phyloP scores from a whole-genome alignment of 257 asterid genomes.

The Forsythia suspensa region DNA sequence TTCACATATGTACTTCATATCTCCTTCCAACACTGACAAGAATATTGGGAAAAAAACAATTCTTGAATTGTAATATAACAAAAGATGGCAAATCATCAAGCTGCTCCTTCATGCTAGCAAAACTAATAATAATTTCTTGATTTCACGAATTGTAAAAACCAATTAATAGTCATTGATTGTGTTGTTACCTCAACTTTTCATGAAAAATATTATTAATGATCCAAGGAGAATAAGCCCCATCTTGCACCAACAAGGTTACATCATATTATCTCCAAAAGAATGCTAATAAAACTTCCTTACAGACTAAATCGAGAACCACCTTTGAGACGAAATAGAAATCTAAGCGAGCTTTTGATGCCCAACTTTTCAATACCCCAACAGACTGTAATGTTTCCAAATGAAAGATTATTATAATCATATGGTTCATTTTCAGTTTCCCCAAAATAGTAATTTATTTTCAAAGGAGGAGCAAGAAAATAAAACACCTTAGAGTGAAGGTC shows the following conservation, averaged over 20 bases:
- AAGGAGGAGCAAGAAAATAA: neutral
- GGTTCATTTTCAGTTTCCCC: neutral
- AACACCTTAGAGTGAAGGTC: neutral
- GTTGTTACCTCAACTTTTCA: neutral
- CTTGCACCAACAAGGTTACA: neutral
- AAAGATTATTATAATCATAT: neutral
- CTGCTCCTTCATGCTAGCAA: neutral
- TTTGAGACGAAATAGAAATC: neutral
- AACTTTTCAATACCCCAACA: neutral
- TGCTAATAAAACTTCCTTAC: neutral
- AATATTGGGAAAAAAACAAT: neutral
- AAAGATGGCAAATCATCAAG: neutral
- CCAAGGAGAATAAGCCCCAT: neutral
- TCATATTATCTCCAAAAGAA: neutral
- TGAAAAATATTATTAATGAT: neutral
- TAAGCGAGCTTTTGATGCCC: neutral
- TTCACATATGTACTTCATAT: neutral
- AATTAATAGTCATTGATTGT: neutral
- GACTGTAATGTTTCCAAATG: neutral
- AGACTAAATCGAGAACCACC: neutral
- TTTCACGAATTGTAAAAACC: neutral
- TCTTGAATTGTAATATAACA: neutral
- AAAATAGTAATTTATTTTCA: neutral
- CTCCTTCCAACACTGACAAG: neutral
- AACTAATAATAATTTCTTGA: neutral